Evolutionary conservation across 2,329 filamentous ascomycete species (phyloP), one percentile per base, ranked within the genome.

Genomic region (Colletotrichum noveboracense): DNA sequence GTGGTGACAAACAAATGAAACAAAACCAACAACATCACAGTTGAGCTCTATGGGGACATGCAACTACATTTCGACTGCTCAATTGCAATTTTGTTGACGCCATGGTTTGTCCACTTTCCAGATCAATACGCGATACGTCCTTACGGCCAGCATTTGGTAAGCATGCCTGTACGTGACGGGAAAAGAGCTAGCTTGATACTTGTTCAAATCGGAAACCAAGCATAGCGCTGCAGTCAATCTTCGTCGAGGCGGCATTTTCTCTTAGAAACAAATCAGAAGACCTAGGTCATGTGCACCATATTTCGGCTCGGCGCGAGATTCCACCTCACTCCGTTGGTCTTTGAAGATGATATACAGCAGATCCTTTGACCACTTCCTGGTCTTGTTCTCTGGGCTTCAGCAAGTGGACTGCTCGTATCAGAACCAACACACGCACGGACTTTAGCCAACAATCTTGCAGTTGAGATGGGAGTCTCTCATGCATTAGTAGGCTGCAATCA

Each of bases 141-240:
- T 48, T 13, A 12, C 43, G n/a, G 43, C n/a, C 43, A 6, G 43
- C n/a, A 21, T 7, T 2, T 21, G 10, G n/a, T 4, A 52, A 13
- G 43, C 43, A 52, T 21, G 43, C 0, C 43, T 21, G 12, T 13
- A 13, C 6, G 43, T 48, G 43, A 4, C n/a, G 43, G 43, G n/a
- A 0, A n/a, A 48, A 48, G 9, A 48, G 3, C n/a, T 1, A 0
- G 43, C n/a, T 21, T 52, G n/a, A 21, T 21, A 52, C 12, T 13
- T 52, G 43, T 18, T 21, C 10, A 21, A 52, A 21, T 52, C 10
- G 43, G 43, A 3, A 21, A 52, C 43, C n/a, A 24, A 52, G 43
- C n/a, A 21, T 13, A 52, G 43, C 10, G 43, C 3, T 13, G 43
- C n/a, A 52, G n/a, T 52, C 43, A 52, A 52, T 7, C 6, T 52